These are phyloP conservation scores for Komagataella phaffii DNA, from an alignment of 805 yeast species.

Conservation along the genomic window DNA sequence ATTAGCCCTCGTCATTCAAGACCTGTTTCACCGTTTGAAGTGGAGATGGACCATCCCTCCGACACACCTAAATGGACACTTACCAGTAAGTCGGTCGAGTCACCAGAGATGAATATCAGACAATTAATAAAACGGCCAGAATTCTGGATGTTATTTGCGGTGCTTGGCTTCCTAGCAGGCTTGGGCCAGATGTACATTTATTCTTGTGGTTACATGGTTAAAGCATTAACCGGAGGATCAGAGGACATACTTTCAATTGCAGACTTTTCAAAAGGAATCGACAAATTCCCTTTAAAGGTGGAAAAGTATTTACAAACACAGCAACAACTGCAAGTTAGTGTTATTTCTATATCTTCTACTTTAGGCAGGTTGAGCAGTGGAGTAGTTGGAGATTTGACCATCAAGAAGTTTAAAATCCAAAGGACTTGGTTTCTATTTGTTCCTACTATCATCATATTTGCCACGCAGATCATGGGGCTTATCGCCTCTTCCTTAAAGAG, in stretches of 20 bases:
- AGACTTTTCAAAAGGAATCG: conserved; percentile 6
- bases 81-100: too few species aligned
- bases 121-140: too few species aligned
- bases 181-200: conserved; percentile 66
- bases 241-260: conserved; percentile 2
- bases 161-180: conserved; percentile 47
- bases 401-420: conserved; percentile 21
- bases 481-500: conserved; percentile 16
- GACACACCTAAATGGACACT: too few species aligned
- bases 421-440: conserved; percentile 34
- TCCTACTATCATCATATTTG: conserved; percentile 32
- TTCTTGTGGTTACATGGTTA: conserved; percentile 59
- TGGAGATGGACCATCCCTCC: too few species aligned
- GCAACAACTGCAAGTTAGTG: conserved; percentile 62
- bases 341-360: conserved; percentile 58
- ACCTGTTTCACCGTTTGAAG: too few species aligned
- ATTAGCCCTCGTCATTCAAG: too few species aligned
- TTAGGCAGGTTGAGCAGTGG: conserved; percentile 56
- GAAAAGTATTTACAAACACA: conserved; percentile 26
- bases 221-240: conserved; percentile 21
- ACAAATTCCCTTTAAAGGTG: background rate
- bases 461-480: conserved; percentile 38
- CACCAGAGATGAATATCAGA: too few species aligned
- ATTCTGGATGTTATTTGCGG: conserved; percentile 37
- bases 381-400: conserved; percentile 44